phyloP scores from a whole-genome alignment of 2,329 filamentous ascomycete species.

The Xenosphaeropsis pyriputrescens region DNA sequence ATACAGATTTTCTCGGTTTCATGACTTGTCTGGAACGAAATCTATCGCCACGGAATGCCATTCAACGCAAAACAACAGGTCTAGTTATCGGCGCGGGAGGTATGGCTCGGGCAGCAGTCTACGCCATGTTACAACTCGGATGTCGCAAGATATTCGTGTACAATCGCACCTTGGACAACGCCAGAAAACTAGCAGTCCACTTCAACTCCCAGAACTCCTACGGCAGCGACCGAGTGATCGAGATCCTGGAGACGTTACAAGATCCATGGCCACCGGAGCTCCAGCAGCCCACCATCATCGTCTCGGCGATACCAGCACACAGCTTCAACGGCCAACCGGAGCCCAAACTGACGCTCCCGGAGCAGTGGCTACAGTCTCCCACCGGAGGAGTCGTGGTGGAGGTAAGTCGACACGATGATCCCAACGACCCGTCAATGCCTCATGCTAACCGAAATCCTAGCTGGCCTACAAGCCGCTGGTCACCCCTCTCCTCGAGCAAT shows the following conservation, averaged over 20 bases:
- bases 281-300: conserved; percentile 55
- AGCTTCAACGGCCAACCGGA: conserved; percentile 46
- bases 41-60: conserved; percentile 56
- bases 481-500: conserved; percentile 56
- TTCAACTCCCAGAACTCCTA: conserved; percentile 37
- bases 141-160: conserved; percentile 63
- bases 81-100: conserved; percentile 54
- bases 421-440: background rate
- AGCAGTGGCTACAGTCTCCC: conserved; percentile 54
- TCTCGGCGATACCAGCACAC: conserved; percentile 64
- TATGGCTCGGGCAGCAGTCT: conserved; percentile 67
- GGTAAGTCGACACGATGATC: conserved; percentile 6
- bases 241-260: conserved; percentile 39
- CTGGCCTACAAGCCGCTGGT: conserved; percentile 60
- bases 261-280: conserved; percentile 51
- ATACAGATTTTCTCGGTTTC: conserved; percentile 70
- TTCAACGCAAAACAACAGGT: conserved; percentile 29
- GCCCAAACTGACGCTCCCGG: conserved; percentile 55
- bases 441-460: conserved; percentile 6
- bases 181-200: conserved; percentile 51
- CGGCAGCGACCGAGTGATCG: conserved; percentile 14
- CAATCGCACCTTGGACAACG: conserved; percentile 55
- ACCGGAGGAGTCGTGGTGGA: conserved; percentile 68
- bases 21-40: conserved; percentile 57
- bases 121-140: conserved; percentile 64